Conservation (phyloP, 2,329 filamentous ascomycete genomes). For the Claviceps lovelessii region DNA sequence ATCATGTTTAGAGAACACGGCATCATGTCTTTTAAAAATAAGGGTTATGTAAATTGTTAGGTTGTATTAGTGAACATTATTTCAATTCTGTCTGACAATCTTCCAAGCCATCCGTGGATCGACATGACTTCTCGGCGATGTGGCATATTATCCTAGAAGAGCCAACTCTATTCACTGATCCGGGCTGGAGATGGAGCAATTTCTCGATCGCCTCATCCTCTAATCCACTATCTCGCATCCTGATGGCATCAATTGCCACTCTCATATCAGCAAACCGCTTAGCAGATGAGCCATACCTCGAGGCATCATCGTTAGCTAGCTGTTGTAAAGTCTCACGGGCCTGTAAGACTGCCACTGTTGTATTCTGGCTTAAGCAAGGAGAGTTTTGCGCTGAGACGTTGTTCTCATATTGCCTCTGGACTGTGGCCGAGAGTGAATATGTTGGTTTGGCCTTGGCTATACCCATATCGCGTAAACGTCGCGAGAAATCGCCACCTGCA, state of each 20-base stretch:
- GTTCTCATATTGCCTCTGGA: background rate
- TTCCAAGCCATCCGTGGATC: no score
- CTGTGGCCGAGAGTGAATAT: background rate
- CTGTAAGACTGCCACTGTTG: background rate
- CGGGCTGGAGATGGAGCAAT: background rate
- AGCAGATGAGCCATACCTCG: background rate
- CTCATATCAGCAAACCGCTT: conserved; percentile 5
- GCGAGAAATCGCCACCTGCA: background rate
- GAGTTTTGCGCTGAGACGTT: background rate
- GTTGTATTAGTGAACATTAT: no score
- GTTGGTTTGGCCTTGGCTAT: background rate
- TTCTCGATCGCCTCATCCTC: background rate
- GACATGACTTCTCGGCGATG: background rate
- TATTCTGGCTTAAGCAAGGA: background rate
- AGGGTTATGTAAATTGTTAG: no score
- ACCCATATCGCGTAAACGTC: background rate
- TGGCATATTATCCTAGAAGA: background rate
- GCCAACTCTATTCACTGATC: background rate
- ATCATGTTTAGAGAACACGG: no score
- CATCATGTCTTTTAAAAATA: no score
- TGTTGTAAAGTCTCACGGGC: background rate
- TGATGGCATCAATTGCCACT: background rate
- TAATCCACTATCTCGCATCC: conserved; percentile 1
- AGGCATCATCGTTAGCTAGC: background rate
- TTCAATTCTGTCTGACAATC: no score